A percentile compares a stretch with the other conserved stretches of the same genome.
These are phyloP conservation scores for Rosellinia necatrix DNA, from an alignment of 2,329 filamentous ascomycete genomes.

Conservation along the genomic window DNA sequence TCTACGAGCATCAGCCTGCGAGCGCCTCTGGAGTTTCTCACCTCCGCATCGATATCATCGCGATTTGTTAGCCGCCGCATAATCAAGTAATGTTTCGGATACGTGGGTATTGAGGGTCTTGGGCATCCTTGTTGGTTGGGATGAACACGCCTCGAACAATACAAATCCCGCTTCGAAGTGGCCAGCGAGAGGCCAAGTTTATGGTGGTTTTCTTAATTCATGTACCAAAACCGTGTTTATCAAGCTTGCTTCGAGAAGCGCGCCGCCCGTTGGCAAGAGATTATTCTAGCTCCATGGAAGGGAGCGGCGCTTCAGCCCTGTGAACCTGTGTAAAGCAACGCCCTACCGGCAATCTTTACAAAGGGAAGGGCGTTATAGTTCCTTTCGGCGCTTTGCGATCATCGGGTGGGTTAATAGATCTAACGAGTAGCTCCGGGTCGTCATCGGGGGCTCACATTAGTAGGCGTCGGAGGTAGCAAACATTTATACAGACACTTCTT, in stretches of 20 bases:
- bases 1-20: constrained; percentile 25
- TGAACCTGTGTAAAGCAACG: not conserved
- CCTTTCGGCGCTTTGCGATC: constrained; percentile 7
- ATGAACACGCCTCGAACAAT: not conserved
- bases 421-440: constrained; percentile 11
- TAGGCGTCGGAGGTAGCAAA: constrained; percentile 27
- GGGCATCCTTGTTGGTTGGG: constrained; percentile 15
- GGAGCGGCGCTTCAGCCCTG: constrained; percentile 8
- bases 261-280: not conserved
- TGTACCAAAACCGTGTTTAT: constrained; percentile 37
- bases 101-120: constrained; percentile 22
- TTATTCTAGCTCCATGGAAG: not conserved
- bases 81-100: constrained; percentile 13
- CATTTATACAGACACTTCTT: constrained; percentile 21
- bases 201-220: constrained; percentile 31
- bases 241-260: constrained; percentile 15
- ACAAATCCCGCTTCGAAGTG: not conserved
- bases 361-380: constrained; percentile 16
- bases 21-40: constrained; percentile 16
- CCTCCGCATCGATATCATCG: not conserved
- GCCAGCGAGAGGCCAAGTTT: constrained; percentile 10
- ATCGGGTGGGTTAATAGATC: constrained; percentile 24
- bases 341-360: constrained; percentile 19
- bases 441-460: constrained; percentile 18
- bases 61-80: constrained; percentile 14